Percentiles rank a stretch among this genome's conserved stretches.
Conservation (phyloP, 2,329 filamentous ascomycete genomes). For the Ceratocystiopsis sp. region DNA sequence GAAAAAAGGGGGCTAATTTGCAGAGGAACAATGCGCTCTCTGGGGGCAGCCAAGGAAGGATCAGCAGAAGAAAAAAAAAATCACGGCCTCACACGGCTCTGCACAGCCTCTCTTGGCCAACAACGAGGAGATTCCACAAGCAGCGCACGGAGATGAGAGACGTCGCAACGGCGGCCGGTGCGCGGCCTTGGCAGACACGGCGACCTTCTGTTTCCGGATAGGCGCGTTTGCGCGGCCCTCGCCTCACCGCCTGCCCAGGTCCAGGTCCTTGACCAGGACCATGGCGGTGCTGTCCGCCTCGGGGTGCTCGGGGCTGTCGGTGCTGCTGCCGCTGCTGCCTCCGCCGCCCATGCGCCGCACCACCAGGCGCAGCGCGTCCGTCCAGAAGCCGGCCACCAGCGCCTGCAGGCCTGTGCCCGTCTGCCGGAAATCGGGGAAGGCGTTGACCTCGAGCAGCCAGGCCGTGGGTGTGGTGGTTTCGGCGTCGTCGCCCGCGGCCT, state of each 20-base stretch:
- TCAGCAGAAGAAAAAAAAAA: too few relatives aligned
- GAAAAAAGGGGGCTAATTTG: too few relatives aligned
- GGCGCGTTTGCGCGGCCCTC: too few relatives aligned
- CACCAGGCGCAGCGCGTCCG: slow-evolving; percentile 49
- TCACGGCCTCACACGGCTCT: too few relatives aligned
- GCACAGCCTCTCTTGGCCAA: too few relatives aligned
- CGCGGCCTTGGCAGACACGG: too few relatives aligned
- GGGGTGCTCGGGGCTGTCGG: too few relatives aligned
- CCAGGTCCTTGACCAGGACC: slow-evolving; percentile 34
- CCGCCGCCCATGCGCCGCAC: slow-evolving; percentile 59
- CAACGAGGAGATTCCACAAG: too few relatives aligned
- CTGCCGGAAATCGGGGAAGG: slow-evolving; percentile 91
- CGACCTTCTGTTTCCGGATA: too few relatives aligned
- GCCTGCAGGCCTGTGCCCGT: slow-evolving; percentile 59
- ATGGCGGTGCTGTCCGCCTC: slow-evolving; percentile 14
- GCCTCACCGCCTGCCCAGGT: slow-evolving; percentile 29
- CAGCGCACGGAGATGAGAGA: not conserved
- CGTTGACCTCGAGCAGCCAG: slow-evolving; percentile 84
- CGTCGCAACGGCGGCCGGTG: not conserved
- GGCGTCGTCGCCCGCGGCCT: slow-evolving; percentile 6
- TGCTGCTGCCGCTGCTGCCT: not conserved
- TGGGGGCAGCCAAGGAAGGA: too few relatives aligned
- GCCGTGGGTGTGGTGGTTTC: slow-evolving; percentile 21
- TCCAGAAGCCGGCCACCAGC: slow-evolving; percentile 62
- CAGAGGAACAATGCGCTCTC: too few relatives aligned